Evolutionary conservation across 1,284 basidiomycete species (phyloP).

Genomic region (Ceratorhiza oryzae-sativae): DNA sequence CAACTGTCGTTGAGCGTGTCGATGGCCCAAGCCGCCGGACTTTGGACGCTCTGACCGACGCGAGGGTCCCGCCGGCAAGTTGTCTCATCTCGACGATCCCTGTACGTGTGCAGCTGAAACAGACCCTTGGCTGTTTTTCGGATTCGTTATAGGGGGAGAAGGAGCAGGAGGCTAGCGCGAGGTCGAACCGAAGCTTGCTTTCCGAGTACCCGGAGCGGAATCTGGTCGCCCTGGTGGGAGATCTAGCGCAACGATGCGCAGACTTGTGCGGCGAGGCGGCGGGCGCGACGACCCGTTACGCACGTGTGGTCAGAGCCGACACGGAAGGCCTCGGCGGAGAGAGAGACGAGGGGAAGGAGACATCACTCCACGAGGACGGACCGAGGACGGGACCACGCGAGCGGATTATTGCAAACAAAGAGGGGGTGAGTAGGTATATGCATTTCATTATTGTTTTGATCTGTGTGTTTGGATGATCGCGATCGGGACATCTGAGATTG

Average conservation of each 20-base stretch:
- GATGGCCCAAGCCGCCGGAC: conserved; percentile 59
- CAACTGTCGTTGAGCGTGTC: conserved; percentile 53
- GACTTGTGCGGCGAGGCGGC: conserved; percentile 68
- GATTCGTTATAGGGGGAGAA: conserved; percentile 8
- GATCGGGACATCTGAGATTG: conserved; percentile 33
- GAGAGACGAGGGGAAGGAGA: not conserved
- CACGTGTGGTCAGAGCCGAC: conserved; percentile 14
- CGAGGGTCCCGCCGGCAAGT: conserved; percentile 20
- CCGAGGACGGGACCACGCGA: conserved; percentile 14
- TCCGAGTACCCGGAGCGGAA: conserved; percentile 61
- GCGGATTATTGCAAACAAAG: conserved; percentile 10
- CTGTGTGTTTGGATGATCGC: conserved; percentile 2
- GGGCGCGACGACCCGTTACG: conserved; percentile 63
- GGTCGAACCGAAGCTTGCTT: conserved; percentile 34
- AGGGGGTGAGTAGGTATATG: conserved; percentile 36
- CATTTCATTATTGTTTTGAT: conserved; percentile 34
- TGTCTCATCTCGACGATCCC: conserved; percentile 32
- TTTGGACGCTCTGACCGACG: conserved; percentile 47
- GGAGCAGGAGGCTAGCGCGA: conserved; percentile 22
- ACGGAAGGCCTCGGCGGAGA: conserved; percentile 3
- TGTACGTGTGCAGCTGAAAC: conserved; percentile 31
- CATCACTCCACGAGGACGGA: conserved; percentile 5
- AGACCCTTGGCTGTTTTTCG: conserved; percentile 27
- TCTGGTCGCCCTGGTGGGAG: conserved; percentile 67
- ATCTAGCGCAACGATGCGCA: conserved; percentile 67